Percentiles rank a stretch among this genome's conserved stretches.
These are phyloP conservation scores for Magnaporthiopsis incrustans DNA, from an alignment of 2,329 filamentous ascomycete genomes.

Conservation along the genomic window DNA sequence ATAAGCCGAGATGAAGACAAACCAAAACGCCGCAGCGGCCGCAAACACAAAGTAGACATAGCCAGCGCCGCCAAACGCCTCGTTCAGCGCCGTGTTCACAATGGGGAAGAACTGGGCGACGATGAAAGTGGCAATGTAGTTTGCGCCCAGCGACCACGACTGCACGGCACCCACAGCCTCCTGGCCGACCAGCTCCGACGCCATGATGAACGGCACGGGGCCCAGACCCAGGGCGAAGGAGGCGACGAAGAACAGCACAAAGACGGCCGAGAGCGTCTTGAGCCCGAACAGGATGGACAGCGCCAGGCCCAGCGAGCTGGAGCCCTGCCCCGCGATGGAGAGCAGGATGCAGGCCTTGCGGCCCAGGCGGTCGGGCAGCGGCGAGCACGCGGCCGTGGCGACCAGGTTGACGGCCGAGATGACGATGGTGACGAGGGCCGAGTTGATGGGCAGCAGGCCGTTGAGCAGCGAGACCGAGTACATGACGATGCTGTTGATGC, in stretches of 20 bases:
- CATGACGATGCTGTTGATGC: constrained; percentile 97
- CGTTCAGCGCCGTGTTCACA: constrained; percentile 65
- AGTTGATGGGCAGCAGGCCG: constrained; percentile 71
- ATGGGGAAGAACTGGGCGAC: constrained; percentile 95
- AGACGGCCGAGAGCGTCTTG: constrained; percentile 69
- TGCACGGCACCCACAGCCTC: constrained; percentile 90
- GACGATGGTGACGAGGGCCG: constrained; percentile 74
- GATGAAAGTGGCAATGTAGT: constrained; percentile 84
- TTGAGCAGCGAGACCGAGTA: constrained; percentile 89
- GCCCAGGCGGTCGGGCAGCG: constrained; percentile 78
- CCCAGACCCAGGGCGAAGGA: constrained; percentile 88
- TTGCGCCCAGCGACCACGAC: constrained; percentile 77
- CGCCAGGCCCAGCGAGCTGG: constrained; percentile 67
- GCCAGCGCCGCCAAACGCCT: constrained; percentile 57
- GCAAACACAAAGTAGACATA: constrained; percentile 93
- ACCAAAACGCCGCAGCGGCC: constrained; percentile 59
- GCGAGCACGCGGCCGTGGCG: constrained; percentile 73
- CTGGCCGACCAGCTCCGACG: constrained; percentile 81
- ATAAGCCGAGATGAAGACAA: constrained; percentile 60
- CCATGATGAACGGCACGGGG: constrained; percentile 89
- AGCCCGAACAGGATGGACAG: constrained; percentile 68
- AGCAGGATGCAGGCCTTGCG: constrained; percentile 77
- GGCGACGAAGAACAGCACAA: constrained; percentile 77
- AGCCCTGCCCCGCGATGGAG: constrained; percentile 79
- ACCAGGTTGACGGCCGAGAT: constrained; percentile 82